phyloP scores from a whole-genome alignment of 2,329 filamentous ascomycete genomes.

The Penicillium corylophilum region DNA sequence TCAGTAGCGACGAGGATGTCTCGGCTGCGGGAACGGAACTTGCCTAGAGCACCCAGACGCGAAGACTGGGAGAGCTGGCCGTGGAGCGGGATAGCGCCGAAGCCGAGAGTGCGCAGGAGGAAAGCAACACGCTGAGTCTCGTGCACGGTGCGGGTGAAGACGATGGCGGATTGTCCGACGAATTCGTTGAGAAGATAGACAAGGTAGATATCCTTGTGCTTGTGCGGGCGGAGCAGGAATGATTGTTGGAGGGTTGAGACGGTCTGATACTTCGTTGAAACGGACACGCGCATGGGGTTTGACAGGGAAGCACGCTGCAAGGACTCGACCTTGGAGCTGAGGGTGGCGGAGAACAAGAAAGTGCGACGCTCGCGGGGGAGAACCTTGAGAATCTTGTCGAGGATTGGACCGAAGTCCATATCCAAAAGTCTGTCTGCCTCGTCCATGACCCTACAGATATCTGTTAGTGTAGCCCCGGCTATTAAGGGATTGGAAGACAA shows the following conservation, averaged over 20 bases:
- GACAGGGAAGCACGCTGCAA: conserved; percentile 84
- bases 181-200: conserved; percentile 84
- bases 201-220: conserved; percentile 86
- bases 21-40: conserved; percentile 77
- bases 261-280: conserved; percentile 84
- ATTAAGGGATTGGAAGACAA: too few species aligned
- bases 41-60: conserved; percentile 82
- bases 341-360: conserved; percentile 90
- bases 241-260: conserved; percentile 84
- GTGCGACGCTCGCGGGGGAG: conserved; percentile 75
- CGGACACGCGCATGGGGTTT: conserved; percentile 78
- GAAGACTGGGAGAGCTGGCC: conserved; percentile 86
- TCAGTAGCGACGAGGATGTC: conserved; percentile 88
- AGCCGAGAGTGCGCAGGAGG: conserved; percentile 77
- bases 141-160: conserved; percentile 90
- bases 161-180: conserved; percentile 78
- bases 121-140: conserved; percentile 85
- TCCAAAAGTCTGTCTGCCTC: conserved; percentile 91
- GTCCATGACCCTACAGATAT: conserved; percentile 70
- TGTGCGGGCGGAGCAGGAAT: conserved; percentile 82
- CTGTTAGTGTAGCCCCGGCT: too few species aligned
- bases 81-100: conserved; percentile 88
- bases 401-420: conserved; percentile 86
- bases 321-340: conserved; percentile 89
- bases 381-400: conserved; percentile 91